Conservation (phyloP, 2,329 filamentous ascomycete species). For the Colletotrichum viniferum region DNA sequence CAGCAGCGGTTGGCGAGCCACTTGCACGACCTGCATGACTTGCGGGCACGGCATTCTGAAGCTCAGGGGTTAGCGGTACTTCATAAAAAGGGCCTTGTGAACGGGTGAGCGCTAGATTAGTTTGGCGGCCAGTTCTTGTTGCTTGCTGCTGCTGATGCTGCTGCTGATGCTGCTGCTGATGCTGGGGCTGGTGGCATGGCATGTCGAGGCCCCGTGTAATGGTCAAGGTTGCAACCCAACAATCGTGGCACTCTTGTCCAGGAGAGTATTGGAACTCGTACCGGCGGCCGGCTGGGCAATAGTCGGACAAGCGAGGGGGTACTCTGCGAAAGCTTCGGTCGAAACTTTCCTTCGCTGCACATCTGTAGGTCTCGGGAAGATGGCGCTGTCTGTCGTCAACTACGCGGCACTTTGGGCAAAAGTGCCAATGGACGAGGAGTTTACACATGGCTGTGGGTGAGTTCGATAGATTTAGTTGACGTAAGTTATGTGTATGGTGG, state of each 20-base stretch:
- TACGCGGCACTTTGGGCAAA: neutral
- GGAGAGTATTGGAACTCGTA: neutral
- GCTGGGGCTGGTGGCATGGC: neutral
- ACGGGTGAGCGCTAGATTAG: neutral
- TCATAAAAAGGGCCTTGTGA: neutral
- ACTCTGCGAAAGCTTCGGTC: neutral
- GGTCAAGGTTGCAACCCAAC: neutral
- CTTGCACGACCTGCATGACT: neutral
- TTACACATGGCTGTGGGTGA: neutral
- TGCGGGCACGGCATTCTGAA: neutral
- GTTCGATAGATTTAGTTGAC: neutral
- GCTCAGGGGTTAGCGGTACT: neutral
- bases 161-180: neutral
- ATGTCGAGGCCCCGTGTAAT: neutral
- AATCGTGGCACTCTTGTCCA: neutral
- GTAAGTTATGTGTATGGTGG: neutral
- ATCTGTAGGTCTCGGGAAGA: neutral
- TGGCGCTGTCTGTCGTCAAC: neutral
- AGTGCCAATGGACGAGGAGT: neutral
- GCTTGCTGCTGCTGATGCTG: neutral
- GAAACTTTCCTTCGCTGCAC: neutral
- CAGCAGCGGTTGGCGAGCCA: neutral
- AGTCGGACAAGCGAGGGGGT: neutral
- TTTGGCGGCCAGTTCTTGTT: neutral
- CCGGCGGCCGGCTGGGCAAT: neutral